Conservation (phyloP, 257 asterid genomes). For the Solanum lignicaule region DNA sequence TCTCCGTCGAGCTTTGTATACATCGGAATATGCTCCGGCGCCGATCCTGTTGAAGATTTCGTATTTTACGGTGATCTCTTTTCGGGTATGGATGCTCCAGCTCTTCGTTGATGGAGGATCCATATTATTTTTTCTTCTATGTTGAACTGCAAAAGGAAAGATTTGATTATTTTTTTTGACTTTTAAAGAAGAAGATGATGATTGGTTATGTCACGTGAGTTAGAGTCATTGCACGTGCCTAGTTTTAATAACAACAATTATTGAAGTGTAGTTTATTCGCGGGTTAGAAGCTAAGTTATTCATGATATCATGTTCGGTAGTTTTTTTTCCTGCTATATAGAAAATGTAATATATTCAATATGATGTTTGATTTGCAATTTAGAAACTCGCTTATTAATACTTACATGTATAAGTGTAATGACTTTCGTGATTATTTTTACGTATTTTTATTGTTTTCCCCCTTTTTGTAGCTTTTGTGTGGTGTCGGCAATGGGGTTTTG, state of each 20-base stretch:
- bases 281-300: not conserved
- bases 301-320: not conserved
- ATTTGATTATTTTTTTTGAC: not conserved
- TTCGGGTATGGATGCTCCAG: conserved; percentile 96
- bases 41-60: conserved; percentile 70
- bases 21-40: conserved; percentile 95
- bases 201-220: not conserved
- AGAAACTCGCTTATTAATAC: not conserved
- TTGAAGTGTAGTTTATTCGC: not conserved
- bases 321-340: not conserved
- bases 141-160: not conserved
- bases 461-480: not conserved
- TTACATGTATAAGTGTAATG: not conserved
- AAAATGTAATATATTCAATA: not conserved
- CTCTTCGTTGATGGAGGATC: conserved; percentile 44
- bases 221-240: not conserved
- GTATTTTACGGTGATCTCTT: conserved; percentile 64
- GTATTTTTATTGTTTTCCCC: not conserved
- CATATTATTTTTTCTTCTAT: not conserved
- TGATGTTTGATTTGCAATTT: not conserved
- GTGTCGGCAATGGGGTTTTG: not conserved
- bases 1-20: conserved; percentile 69
- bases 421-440: no score
- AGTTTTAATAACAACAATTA: not conserved
- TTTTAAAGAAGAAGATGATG: not conserved